phyloP scores from a whole-genome alignment of 129 eudicot species.

The Centrapalus pauciflorus region DNA sequence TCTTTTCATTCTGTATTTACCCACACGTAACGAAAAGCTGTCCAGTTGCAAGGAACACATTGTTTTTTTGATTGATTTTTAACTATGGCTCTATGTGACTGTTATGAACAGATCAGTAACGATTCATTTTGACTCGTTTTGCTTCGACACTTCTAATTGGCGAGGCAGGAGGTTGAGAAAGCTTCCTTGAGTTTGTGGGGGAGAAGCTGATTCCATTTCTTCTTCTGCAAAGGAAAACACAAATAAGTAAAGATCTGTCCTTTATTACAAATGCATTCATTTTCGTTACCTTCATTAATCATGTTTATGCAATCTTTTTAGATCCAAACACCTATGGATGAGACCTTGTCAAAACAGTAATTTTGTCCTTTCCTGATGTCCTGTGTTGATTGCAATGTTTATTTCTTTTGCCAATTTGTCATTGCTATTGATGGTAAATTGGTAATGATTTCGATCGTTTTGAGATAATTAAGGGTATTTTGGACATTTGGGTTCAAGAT shows the following conservation, averaged over 20 bases:
- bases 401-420: background rate
- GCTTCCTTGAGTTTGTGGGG: constrained; percentile 72
- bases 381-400: background rate
- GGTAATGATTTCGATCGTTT: background rate
- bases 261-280: background rate
- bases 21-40: constrained; percentile 23
- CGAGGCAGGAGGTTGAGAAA: constrained; percentile 66
- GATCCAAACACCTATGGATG: background rate
- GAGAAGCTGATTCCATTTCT: constrained; percentile 50
- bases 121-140: constrained; percentile 32
- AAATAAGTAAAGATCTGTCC: background rate
- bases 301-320: background rate
- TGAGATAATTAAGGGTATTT: constrained; percentile 7
- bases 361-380: background rate
- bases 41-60: constrained; percentile 24
- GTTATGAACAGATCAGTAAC: constrained; percentile 31
- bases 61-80: constrained; percentile 16
- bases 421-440: background rate
- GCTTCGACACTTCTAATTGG: constrained; percentile 42
- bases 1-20: constrained; percentile 38
- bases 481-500: background rate
- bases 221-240: constrained; percentile 39
- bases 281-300: too few species aligned
- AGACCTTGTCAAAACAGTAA: background rate
- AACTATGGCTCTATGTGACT: constrained; percentile 37